Evolutionary conservation across 768 basidiomycete species (phyloP), one percentile per base, ranked within the genome.

Genomic region (Suillus discolor): DNA sequence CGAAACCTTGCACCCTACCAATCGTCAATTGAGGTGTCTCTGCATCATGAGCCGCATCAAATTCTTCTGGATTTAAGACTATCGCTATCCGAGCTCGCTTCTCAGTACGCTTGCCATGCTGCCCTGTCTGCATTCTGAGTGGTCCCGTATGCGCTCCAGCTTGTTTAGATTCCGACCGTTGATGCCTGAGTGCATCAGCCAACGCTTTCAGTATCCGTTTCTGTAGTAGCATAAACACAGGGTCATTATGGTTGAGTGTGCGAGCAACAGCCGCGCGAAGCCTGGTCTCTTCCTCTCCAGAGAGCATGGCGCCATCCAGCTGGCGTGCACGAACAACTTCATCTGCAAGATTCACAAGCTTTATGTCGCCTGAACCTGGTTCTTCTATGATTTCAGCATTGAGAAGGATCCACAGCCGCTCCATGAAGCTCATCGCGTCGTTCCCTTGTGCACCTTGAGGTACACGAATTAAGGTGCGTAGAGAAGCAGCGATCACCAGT

Each of bases 271-370:
- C 84, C 4, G 81, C 80, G 25, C 89, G 88, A 25, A 93, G 75
- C 44, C 72, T 75, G 7, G 65, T 67, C 69, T 91, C 89, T 66
- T 87, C 85, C 2, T 81, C 80, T 34, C 71, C 71, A 49, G 77
- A 70, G 23, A 79, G 60, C 2, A 69, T 31, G 51, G 57, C 45
- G 16, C 54, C 59, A 36, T 69, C 66, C 23, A 77, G 72, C 36
- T 77, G 75, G 38, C 82, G 82, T 6, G 85, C 85, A 28, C 83
- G 86, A 38, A 92, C 73, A 54, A 92, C 86, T 72, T 93, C 91
- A 71, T 92, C 91, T 1, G 88, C 89, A 31, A 93, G 83, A 72
- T 92, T 87, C 55, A 87, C 72, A 44, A 92, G 73, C 70, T 88
- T 90, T 20, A 87, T 88, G 23, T 77, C 74, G 16, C 74, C 71